A percentile compares a stretch with the other conserved stretches of the same genome.
Conservation (phyloP, 495 filamentous ascomycete genomes). For the Margaritispora aquatica region DNA sequence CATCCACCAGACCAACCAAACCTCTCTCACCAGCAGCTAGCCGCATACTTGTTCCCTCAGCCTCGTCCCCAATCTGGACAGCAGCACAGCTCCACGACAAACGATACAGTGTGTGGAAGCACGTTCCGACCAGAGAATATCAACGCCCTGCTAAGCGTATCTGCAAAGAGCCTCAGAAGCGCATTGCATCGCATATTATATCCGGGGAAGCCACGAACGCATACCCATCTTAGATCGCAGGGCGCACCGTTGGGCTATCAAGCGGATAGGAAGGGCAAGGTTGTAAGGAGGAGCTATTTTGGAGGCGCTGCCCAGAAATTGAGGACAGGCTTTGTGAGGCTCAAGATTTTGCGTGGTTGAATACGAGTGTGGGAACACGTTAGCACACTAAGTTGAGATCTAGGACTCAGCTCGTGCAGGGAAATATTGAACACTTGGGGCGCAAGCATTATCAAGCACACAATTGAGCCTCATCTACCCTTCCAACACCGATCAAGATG, state of each 20-base stretch:
- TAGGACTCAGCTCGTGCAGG: too few relatives aligned
- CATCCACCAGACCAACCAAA: background rate
- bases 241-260: background rate
- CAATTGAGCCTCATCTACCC: background rate
- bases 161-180: background rate
- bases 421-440: too few relatives aligned
- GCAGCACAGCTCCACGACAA: too few relatives aligned
- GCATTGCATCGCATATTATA: background rate
- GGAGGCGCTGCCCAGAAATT: background rate
- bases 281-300: background rate
- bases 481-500: constrained; percentile 37
- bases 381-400: too few relatives aligned
- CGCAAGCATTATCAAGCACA: too few relatives aligned
- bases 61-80: background rate
- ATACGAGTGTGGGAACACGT: too few relatives aligned
- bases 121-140: background rate
- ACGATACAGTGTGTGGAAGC: background rate
- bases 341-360: background rate
- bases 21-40: background rate
- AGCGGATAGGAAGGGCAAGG: too few relatives aligned
- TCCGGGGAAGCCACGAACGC: background rate
- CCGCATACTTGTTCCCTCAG: background rate
- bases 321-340: background rate
- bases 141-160: background rate
- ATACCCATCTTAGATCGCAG: background rate